Evolutionary conservation across 2,329 filamentous ascomycete species (phyloP).

Genomic region (Aspergillus sp.): DNA sequence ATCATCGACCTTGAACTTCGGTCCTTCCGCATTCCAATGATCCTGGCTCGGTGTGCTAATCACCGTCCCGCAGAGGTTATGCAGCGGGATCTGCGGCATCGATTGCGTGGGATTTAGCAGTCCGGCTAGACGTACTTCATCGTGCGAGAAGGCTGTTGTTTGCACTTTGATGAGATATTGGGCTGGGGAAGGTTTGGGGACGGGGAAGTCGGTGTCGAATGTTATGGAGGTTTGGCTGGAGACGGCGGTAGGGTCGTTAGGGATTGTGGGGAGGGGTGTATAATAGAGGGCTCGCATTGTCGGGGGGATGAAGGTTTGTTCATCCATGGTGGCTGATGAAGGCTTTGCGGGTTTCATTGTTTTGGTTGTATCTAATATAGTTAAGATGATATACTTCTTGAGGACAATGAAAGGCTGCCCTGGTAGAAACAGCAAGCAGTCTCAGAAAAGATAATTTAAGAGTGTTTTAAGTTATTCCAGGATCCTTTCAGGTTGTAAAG

Average conservation of each 20-base stretch:
- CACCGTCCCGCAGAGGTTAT: slow-evolving; percentile 36
- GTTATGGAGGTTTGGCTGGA: slow-evolving; percentile 17
- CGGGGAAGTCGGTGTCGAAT: slow-evolving; percentile 31
- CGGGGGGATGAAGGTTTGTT: slow-evolving; percentile 29
- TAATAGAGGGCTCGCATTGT: slow-evolving; percentile 36
- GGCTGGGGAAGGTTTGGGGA: slow-evolving; percentile 26
- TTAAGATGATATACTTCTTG: not conserved
- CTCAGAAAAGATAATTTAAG: too few relatives aligned
- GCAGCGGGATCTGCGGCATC: slow-evolving; percentile 32
- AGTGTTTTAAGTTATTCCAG: too few relatives aligned
- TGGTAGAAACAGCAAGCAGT: too few relatives aligned
- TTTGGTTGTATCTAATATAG: not conserved
- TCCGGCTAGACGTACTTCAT: slow-evolving; percentile 26
- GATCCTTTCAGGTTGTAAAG: too few relatives aligned
- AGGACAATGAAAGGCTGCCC: not conserved
- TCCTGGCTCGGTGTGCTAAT: slow-evolving; percentile 29
- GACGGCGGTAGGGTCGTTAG: slow-evolving; percentile 6
- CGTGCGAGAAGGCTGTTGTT: slow-evolving; percentile 33
- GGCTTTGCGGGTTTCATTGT: slow-evolving; percentile 15
- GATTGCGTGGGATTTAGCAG: slow-evolving; percentile 22
- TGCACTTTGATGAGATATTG: slow-evolving; percentile 38
- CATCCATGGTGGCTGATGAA: slow-evolving; percentile 25
- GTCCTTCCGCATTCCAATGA: slow-evolving; percentile 22
- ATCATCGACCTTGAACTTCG: slow-evolving; percentile 36
- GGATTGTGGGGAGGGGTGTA: slow-evolving; percentile 15